Percentiles rank a stretch among this genome's conserved stretches.
Conservation (phyloP, 139 green algal genomes). For the Edaphochlamys debaryana region DNA sequence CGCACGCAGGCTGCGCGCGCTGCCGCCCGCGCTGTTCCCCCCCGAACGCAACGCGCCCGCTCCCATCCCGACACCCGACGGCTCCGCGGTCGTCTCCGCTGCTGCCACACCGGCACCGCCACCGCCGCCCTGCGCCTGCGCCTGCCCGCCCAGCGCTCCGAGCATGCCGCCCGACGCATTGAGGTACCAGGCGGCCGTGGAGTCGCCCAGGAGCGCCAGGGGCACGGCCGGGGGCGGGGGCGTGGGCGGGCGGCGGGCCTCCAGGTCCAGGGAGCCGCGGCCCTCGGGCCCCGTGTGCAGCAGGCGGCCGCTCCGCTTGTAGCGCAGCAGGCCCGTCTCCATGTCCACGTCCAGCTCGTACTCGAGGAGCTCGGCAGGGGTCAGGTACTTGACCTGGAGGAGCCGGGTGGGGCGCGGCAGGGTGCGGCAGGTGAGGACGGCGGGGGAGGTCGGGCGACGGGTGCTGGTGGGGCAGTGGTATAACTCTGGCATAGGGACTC, state of each 20-base stretch:
- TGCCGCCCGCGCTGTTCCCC: too few relatives aligned
- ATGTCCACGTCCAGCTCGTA: conserved; percentile 60
- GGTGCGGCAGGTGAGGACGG: background rate
- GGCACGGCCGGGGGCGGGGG: conserved; percentile 19
- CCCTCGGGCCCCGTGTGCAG: conserved; percentile 58
- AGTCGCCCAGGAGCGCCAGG: conserved; percentile 12
- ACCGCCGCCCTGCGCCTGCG: too few relatives aligned
- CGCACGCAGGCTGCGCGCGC: too few relatives aligned
- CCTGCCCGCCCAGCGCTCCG: background rate
- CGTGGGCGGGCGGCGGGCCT: conserved; percentile 15
- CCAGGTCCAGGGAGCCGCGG: conserved; percentile 16
- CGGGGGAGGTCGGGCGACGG: too few relatives aligned
- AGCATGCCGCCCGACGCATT: background rate
- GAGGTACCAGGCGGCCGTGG: background rate
- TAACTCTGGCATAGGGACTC: too few relatives aligned
- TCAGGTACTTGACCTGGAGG: conserved; percentile 57
- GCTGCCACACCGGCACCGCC: too few relatives aligned
- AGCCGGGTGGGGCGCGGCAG: too few relatives aligned
- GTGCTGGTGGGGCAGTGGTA: too few relatives aligned
- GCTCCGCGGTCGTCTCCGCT: too few relatives aligned
- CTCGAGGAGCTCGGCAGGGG: conserved; percentile 46
- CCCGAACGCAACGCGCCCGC: too few relatives aligned
- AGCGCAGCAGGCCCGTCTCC: conserved; percentile 46
- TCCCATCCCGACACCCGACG: too few relatives aligned
- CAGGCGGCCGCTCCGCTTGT: conserved; percentile 42